phyloP scores from a whole-genome alignment of 169 alveolate genomes.

The Cryptosporidium ryanae region DNA sequence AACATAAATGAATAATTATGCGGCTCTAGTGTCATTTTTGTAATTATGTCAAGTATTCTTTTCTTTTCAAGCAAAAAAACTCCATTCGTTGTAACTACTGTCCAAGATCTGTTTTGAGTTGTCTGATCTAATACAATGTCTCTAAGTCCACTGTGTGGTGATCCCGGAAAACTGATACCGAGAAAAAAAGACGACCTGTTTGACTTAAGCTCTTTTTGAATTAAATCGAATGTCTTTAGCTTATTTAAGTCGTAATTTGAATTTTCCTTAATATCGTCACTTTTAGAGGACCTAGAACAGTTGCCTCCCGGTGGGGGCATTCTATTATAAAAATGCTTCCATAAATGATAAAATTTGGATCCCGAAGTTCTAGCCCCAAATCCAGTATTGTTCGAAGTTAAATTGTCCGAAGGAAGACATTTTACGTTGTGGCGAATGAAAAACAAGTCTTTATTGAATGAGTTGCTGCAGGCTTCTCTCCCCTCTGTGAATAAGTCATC shows the following conservation, averaged over 20 bases:
- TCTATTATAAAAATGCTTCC: constrained; percentile 58
- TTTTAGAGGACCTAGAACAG: too few species aligned
- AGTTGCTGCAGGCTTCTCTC: background rate
- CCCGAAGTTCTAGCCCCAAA: constrained; percentile 54
- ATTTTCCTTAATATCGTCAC: background rate
- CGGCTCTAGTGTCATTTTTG: constrained; percentile 59
- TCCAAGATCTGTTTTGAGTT: constrained; percentile 55
- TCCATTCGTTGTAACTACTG: constrained; percentile 58
- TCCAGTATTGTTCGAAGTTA: background rate
- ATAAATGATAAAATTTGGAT: constrained; percentile 27
- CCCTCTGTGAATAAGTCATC: too few species aligned
- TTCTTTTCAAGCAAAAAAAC: constrained; percentile 38
- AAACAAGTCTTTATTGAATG: background rate
- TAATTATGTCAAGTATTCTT: constrained; percentile 48
- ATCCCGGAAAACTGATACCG: constrained; percentile 15
- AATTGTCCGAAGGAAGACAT: background rate
- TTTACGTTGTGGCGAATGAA: constrained; percentile 39
- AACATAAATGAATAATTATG: constrained; percentile 71
- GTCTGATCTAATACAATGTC: constrained; percentile 49
- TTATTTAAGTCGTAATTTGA: background rate
- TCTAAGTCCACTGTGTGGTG: constrained; percentile 60
- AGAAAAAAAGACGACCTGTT: constrained; percentile 4
- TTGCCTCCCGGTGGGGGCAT: background rate
- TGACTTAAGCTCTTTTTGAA: constrained; percentile 4
- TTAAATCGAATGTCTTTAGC: background rate